Evolutionary conservation across 2,329 filamentous ascomycete species (phyloP).

Genomic region (Calycina herbarum): DNA sequence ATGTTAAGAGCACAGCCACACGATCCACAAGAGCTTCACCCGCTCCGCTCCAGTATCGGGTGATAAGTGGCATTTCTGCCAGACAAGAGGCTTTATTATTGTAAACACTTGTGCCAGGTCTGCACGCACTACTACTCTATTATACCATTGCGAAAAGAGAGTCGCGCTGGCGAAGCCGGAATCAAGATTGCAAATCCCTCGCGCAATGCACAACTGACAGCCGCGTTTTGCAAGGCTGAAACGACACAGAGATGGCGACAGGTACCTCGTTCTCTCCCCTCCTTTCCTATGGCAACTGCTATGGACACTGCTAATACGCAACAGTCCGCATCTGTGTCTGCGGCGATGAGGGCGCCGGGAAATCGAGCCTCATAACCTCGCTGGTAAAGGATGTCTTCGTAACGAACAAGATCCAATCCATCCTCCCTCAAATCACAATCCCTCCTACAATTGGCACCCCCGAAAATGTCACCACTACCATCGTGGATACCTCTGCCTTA

Average conservation of each 20-base stretch:
- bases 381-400: conserved; percentile 98
- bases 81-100: background rate
- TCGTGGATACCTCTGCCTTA: conserved; percentile 94
- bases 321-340: conserved; percentile 89
- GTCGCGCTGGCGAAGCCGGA: background rate
- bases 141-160: background rate
- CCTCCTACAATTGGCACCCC: conserved; percentile 90
- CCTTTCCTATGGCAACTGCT: background rate
- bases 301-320: conserved; percentile 16
- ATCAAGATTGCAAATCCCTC: background rate
- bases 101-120: background rate
- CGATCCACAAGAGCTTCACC: too few relatives aligned
- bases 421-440: conserved; percentile 92
- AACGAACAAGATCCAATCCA: conserved; percentile 89
- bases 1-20: background rate
- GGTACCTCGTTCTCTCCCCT: conserved; percentile 22
- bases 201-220: conserved; percentile 23
- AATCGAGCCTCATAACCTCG: conserved; percentile 89
- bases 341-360: conserved; percentile 93
- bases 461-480: conserved; percentile 95
- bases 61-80: background rate
- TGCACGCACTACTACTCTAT: background rate
- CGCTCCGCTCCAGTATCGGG: background rate
- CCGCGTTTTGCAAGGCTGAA: conserved; percentile 31
- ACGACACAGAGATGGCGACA: conserved; percentile 32